Percentiles rank a stretch among this genome's conserved stretches.
Evolutionary conservation across 306 rosid species (phyloP).

Genomic region (Vigna reflexopilosa): DNA sequence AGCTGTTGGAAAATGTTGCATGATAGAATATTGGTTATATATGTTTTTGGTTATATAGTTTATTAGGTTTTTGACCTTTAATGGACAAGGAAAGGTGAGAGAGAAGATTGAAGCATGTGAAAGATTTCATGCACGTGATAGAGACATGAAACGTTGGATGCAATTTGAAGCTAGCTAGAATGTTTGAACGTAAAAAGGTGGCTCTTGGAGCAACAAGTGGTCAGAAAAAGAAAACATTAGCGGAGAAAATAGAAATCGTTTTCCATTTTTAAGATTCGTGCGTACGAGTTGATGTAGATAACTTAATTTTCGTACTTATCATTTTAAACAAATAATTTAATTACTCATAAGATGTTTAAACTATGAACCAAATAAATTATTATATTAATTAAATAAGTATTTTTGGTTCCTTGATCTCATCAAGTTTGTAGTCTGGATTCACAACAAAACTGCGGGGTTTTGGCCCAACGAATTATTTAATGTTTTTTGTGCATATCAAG

Average conservation of each 20-base stretch:
- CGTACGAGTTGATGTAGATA: neutral
- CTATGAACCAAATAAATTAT: neutral
- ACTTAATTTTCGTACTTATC: neutral
- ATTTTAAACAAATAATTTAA: neutral
- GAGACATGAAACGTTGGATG: neutral
- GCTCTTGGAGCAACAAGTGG: constrained; percentile 8
- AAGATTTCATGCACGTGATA: neutral
- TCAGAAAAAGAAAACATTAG: neutral
- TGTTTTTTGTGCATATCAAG: neutral
- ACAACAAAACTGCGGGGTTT: neutral
- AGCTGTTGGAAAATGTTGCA: neutral
- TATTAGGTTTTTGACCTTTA: neutral
- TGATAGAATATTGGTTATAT: neutral
- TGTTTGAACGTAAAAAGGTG: neutral
- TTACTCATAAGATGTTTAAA: neutral
- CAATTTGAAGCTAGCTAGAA: neutral
- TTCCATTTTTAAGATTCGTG: neutral
- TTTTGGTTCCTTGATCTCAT: neutral
- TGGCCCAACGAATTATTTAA: constrained; percentile 1
- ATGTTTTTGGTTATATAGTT: neutral
- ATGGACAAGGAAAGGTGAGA: neutral
- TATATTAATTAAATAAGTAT: neutral
- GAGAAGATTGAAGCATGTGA: neutral
- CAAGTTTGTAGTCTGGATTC: neutral
- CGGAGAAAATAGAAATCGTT: neutral